Base-by-base conservation (phyloP, 352 stramenopile species). In the Phytophthora syringae region DNA sequence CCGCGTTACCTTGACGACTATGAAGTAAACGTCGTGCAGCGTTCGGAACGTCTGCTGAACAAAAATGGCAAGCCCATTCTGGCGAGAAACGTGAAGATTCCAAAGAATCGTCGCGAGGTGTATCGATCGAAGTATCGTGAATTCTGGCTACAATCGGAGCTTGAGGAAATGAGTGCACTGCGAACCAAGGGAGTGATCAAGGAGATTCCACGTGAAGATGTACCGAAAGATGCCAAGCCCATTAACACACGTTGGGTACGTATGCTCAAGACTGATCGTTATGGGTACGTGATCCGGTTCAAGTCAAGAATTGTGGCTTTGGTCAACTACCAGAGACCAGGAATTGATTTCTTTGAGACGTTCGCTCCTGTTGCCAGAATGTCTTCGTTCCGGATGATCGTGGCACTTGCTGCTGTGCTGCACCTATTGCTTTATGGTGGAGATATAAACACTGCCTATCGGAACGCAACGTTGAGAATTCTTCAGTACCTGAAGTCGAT, bases 261-360 rank as follows among this genome's bases (percentile, higher is more conserved):
- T 16, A 4, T 16, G 12, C 32, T 39, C 32, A 39, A 39, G 32
- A 11, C 7, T 11, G 32, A 39, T 32, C 27, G 27, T 32, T 32
- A 32, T 32, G 27, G 27, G 27, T 39, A 39, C 12, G 32, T 16
- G 32, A 39, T 9, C 32, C 32, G 32, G 7, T 39, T 39, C 12
- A 39, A 39, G 32, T 39, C 32, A 39, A 4, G 32, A 39, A 39
- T 39, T 16, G 32, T 39, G 32, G 32, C 32, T 39, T 39, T 39
- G 32, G 32, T 11, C 27, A 39, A 39, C 32, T 39, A 39, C 32
- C 45, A 69, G 28, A 25, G 52, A 3, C 51, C 36, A 22, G 44
- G 60, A 18, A 58, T 68, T 42, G 60, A 68, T 21, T 68, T 43
- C n/a, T 15, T 16, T 12, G 52, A 68, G 16, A 68, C 60, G 2